These are phyloP conservation scores for Lophiotrema nucula DNA, from an alignment of 495 filamentous ascomycete genomes.

Conservation along the genomic window DNA sequence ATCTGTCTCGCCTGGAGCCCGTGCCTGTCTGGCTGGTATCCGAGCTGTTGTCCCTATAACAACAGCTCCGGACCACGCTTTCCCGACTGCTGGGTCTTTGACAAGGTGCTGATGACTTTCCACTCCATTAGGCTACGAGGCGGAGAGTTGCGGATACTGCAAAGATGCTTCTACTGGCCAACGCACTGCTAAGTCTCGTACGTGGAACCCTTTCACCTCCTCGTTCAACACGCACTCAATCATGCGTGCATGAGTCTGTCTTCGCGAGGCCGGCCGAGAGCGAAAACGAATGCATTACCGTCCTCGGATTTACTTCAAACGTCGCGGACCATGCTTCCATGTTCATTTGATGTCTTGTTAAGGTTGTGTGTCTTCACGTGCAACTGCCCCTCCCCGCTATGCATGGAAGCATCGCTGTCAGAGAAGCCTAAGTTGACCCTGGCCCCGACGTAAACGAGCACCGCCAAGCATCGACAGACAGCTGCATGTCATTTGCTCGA, in stretches of 20 bases:
- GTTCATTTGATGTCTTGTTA: slow-evolving; percentile 11
- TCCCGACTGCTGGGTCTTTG: slow-evolving; percentile 6
- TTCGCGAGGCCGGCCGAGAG: no score
- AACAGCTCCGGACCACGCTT: slow-evolving; percentile 8
- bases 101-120: slow-evolving; percentile 22
- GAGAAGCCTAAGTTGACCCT: no score
- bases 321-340: background rate
- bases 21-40: slow-evolving; percentile 32
- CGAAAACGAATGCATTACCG: background rate
- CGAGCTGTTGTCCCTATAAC: background rate
- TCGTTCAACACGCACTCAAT: background rate
- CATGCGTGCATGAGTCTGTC: no score
- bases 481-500: background rate
- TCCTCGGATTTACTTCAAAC: background rate
- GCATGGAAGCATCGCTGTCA: background rate
- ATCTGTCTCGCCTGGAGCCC: slow-evolving; percentile 13
- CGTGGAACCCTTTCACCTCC: slow-evolving; percentile 23
- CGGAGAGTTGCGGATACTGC: slow-evolving; percentile 45
- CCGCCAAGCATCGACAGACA: background rate
- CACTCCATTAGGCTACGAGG: slow-evolving; percentile 38
- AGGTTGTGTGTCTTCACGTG: slow-evolving; percentile 18
- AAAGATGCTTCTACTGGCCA: slow-evolving; percentile 39
- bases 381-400: slow-evolving; percentile 1
- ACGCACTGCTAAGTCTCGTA: slow-evolving; percentile 44
- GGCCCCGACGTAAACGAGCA: background rate